phyloP scores from a whole-genome alignment of 192 early-diverging fungal genomes.

The Spizellomyces sp. region DNA sequence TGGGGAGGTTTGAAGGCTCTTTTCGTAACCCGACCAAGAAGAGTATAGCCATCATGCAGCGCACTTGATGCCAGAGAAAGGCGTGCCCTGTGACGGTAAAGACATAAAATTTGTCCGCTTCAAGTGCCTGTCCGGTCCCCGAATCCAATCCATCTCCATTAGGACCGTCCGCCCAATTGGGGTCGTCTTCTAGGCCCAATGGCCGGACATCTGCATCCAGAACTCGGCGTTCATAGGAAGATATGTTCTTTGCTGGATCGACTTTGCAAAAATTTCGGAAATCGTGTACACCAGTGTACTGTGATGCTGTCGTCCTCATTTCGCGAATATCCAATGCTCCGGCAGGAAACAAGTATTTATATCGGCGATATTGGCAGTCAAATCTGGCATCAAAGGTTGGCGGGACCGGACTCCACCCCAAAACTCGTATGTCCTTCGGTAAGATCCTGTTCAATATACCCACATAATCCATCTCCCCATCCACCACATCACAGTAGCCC shows the following conservation, averaged over 20 bases:
- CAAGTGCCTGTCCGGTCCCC: slow-evolving; percentile 1
- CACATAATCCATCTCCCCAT: slow-evolving; percentile 66
- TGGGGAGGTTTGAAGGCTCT: slow-evolving; percentile 73
- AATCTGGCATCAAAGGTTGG: slow-evolving; percentile 85
- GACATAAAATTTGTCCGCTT: slow-evolving; percentile 58
- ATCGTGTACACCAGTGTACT: slow-evolving; percentile 82
- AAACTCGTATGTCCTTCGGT: slow-evolving; percentile 87
- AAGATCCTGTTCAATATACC: slow-evolving; percentile 81
- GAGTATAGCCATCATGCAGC: slow-evolving; percentile 92
- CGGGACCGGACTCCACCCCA: slow-evolving; percentile 85
- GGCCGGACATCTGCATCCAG: slow-evolving; percentile 62
- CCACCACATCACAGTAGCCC: not conserved
- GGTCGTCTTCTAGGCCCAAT: slow-evolving; percentile 22
- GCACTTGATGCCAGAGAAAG: slow-evolving; percentile 98
- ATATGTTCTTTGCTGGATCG: slow-evolving; percentile 82
- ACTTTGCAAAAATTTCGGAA: slow-evolving; percentile 97
- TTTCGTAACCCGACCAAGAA: slow-evolving; percentile 81
- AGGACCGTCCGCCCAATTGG: slow-evolving; percentile 7
- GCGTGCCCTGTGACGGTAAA: slow-evolving; percentile 83
- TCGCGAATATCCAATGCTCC: slow-evolving; percentile 67
- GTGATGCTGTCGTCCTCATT: slow-evolving; percentile 74
- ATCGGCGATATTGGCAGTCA: slow-evolving; percentile 77
- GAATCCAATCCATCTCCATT: slow-evolving; percentile 2
- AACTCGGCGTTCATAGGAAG: slow-evolving; percentile 77
- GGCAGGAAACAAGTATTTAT: slow-evolving; percentile 88